Percentiles rank a stretch among this genome's conserved stretches.
These are phyloP conservation scores for Lichtheimia corymbifera DNA, from an alignment of 371 early-diverging fungal species.

Conservation along the genomic window DNA sequence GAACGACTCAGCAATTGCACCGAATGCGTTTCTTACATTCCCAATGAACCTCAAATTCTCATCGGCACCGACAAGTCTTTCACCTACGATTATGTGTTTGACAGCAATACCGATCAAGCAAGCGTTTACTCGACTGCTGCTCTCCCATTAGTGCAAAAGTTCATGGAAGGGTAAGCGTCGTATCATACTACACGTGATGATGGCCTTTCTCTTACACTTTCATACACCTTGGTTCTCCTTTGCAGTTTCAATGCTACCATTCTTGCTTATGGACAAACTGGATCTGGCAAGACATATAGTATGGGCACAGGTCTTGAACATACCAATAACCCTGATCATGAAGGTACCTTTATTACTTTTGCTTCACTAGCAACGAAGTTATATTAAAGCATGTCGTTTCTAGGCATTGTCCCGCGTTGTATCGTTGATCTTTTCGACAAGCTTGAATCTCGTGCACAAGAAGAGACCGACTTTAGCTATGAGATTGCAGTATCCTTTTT, in stretches of 20 bases:
- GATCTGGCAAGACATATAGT: constrained; percentile 61
- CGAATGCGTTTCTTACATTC: constrained; percentile 71
- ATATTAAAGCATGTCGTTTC: constrained; percentile 12
- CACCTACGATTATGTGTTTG: constrained; percentile 87
- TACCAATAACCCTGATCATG: constrained; percentile 35
- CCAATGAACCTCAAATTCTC: constrained; percentile 63
- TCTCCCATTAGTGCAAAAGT: constrained; percentile 74
- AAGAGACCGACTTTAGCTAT: constrained; percentile 53
- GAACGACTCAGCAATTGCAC: constrained; percentile 72
- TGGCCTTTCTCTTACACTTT: constrained; percentile 94
- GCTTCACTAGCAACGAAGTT: not conserved
- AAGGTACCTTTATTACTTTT: constrained; percentile 17
- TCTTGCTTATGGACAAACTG: constrained; percentile 46
- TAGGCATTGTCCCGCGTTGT: constrained; percentile 90
- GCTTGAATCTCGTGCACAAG: constrained; percentile 40
- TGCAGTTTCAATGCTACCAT: constrained; percentile 31
- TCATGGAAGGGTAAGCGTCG: constrained; percentile 80
- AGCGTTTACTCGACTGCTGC: constrained; percentile 73
- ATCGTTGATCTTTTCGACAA: constrained; percentile 64
- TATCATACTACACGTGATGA: constrained; percentile 41
- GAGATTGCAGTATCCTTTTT: constrained; percentile 78
- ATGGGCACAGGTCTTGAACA: constrained; percentile 53
- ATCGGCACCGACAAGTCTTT: constrained; percentile 77
- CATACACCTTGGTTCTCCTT: constrained; percentile 44
- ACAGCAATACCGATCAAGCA: constrained; percentile 68